phyloP scores from a whole-genome alignment of 768 basidiomycete species.

The Suillus subluteus region DNA sequence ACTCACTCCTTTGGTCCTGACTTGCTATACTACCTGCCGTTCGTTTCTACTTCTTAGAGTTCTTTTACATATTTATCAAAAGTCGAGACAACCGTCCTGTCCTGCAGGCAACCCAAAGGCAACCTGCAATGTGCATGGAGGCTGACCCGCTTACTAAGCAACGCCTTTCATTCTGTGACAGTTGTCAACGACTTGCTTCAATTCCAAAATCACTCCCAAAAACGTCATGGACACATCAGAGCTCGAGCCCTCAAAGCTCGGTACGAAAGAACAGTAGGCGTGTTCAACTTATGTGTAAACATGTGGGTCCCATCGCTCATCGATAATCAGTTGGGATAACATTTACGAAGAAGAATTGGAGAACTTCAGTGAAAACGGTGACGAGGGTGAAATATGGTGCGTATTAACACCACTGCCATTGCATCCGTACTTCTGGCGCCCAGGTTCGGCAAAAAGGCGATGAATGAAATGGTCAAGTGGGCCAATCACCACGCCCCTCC shows the following conservation, averaged over 20 bases:
- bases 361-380: slow-evolving; percentile 77
- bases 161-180: neutral
- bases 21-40: neutral
- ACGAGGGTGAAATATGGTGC: slow-evolving; percentile 87
- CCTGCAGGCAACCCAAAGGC: neutral
- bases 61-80: neutral
- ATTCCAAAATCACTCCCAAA: neutral
- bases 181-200: neutral
- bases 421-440: neutral
- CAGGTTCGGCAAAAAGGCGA: slow-evolving; percentile 81
- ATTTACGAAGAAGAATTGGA: slow-evolving; percentile 72
- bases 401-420: slow-evolving; percentile 20
- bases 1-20: slow-evolving; percentile 6
- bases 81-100: neutral
- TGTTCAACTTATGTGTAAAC: neutral
- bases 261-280: slow-evolving; percentile 78
- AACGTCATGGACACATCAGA: slow-evolving; percentile 42
- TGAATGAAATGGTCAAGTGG: slow-evolving; percentile 85
- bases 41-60: neutral
- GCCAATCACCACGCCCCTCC: slow-evolving; percentile 56
- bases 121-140: no score
- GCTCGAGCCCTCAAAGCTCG: slow-evolving; percentile 72
- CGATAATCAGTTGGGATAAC: slow-evolving; percentile 66
- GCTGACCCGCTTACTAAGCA: slow-evolving; percentile 4
- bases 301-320: slow-evolving; percentile 6